These are phyloP conservation scores for Thielaviopsis euricoi DNA, from an alignment of 2,329 filamentous ascomycete species.

Conservation along the genomic window DNA sequence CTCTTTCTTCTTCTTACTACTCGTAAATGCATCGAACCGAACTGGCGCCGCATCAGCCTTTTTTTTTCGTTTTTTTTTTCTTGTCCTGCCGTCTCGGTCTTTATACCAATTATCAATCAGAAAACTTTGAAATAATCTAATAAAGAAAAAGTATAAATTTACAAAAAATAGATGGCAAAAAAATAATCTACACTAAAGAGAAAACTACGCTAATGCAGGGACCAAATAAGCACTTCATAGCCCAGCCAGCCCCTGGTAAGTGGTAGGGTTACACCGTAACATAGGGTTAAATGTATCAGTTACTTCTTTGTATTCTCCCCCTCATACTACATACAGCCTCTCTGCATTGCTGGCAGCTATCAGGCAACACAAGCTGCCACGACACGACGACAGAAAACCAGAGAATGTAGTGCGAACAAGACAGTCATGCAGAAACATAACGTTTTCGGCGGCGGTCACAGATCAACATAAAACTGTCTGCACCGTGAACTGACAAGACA, in stretches of 20 bases:
- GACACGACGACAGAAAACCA: background rate
- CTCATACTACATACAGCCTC: no score
- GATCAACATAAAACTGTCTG: background rate
- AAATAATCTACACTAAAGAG: background rate
- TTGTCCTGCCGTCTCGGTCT: no score
- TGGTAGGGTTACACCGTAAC: background rate
- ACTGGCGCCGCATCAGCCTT: background rate
- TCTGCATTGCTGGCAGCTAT: no score
- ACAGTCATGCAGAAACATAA: background rate
- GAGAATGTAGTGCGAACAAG: no score
- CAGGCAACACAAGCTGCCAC: no score
- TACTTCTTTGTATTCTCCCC: no score
- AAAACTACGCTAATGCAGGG: constrained; percentile 1
- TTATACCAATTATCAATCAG: no score
- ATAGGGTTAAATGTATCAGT: background rate
- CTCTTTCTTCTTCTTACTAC: no score
- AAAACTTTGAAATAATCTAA: background rate
- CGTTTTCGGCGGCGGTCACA: background rate
- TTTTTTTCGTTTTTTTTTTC: background rate
- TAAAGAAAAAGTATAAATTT: background rate
- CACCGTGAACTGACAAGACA: background rate
- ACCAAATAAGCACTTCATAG: no score
- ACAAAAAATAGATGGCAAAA: background rate
- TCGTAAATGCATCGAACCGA: background rate
- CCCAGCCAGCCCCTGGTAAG: background rate